These are phyloP conservation scores for Umbelopsis sp. DNA, from an alignment of 192 early-diverging fungal species.

Conservation along the genomic window DNA sequence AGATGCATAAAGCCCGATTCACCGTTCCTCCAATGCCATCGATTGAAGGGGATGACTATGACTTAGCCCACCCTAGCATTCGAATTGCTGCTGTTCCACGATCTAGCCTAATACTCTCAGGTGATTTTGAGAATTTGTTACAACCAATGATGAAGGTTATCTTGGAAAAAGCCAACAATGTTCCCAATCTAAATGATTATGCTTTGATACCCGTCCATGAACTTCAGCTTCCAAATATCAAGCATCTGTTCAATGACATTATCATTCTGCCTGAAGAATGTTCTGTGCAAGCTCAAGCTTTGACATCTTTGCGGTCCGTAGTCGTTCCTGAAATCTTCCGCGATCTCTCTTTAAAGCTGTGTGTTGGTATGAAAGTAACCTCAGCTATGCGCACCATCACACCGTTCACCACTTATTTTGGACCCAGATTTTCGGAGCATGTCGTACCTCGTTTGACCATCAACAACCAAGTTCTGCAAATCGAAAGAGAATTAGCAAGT, in stretches of 20 bases:
- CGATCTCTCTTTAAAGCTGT: conserved; percentile 54
- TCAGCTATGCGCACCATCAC: conserved; percentile 70
- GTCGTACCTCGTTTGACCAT: conserved; percentile 47
- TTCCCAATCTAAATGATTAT: conserved; percentile 1
- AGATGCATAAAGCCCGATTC: conserved; percentile 67
- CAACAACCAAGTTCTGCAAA: conserved; percentile 44
- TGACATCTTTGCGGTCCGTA: conserved; percentile 65
- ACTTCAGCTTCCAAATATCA: conserved; percentile 64
- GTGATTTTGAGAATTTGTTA: conserved; percentile 46
- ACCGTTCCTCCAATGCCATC: conserved; percentile 57
- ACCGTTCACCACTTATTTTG: conserved; percentile 62
- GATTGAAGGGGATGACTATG: conserved; percentile 38
- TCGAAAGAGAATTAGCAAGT: conserved; percentile 60
- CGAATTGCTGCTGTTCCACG: conserved; percentile 57
- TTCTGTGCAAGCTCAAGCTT: conserved; percentile 46
- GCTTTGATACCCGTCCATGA: conserved; percentile 63
- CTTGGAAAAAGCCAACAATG: background rate
- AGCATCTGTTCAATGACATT: conserved; percentile 46
- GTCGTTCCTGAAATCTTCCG: conserved; percentile 39
- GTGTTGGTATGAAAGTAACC: conserved; percentile 64
- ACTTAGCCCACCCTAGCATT: conserved; percentile 46
- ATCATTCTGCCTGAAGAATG: conserved; percentile 40
- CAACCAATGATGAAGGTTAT: conserved; percentile 39
- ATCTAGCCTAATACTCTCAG: conserved; percentile 43
- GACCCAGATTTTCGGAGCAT: conserved; percentile 52